Percentiles rank a stretch among this genome's conserved stretches.
Conservation (phyloP, 1,139 yeast species). For the Nakaseomyces sp. region DNA sequence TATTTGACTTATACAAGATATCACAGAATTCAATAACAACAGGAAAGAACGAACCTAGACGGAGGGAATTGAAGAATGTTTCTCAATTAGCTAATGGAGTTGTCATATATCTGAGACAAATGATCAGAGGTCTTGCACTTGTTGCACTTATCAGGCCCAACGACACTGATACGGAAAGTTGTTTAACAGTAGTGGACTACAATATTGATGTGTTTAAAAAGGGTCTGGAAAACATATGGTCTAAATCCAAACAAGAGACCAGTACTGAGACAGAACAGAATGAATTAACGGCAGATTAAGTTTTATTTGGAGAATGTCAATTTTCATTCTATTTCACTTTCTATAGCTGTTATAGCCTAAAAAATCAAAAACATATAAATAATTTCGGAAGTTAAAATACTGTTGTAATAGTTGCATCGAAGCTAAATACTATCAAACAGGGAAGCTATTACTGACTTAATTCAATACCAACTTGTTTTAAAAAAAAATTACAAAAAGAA, state of each 20-base stretch:
- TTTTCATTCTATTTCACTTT: too few relatives aligned
- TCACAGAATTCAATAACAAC: slow-evolving; percentile 13
- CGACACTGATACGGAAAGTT: slow-evolving; percentile 40
- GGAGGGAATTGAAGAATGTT: slow-evolving; percentile 49
- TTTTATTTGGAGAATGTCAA: too few relatives aligned
- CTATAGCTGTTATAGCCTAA: too few relatives aligned
- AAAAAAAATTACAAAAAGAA: background rate
- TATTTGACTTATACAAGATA: slow-evolving; percentile 62
- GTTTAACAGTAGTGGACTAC: slow-evolving; percentile 75
- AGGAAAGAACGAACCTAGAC: slow-evolving; percentile 11
- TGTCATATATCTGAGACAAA: slow-evolving; percentile 72
- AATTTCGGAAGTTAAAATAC: too few relatives aligned
- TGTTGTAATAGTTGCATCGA: too few relatives aligned
- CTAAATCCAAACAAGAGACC: slow-evolving; percentile 8
- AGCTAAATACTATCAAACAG: too few relatives aligned
- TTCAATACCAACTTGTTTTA: too few relatives aligned
- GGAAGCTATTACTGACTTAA: too few relatives aligned
- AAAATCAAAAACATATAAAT: too few relatives aligned
- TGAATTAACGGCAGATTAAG: background rate
- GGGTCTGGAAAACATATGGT: slow-evolving; percentile 76
- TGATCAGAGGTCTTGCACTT: slow-evolving; percentile 87
- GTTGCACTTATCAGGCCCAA: slow-evolving; percentile 78
- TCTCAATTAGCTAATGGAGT: slow-evolving; percentile 77
- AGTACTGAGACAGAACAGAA: background rate
- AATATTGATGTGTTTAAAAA: slow-evolving; percentile 76